Evolutionary conservation across 257 asterid genomes (phyloP), one percentile per base, ranked within the genome.

Genomic region (Capsicum pubescens): DNA sequence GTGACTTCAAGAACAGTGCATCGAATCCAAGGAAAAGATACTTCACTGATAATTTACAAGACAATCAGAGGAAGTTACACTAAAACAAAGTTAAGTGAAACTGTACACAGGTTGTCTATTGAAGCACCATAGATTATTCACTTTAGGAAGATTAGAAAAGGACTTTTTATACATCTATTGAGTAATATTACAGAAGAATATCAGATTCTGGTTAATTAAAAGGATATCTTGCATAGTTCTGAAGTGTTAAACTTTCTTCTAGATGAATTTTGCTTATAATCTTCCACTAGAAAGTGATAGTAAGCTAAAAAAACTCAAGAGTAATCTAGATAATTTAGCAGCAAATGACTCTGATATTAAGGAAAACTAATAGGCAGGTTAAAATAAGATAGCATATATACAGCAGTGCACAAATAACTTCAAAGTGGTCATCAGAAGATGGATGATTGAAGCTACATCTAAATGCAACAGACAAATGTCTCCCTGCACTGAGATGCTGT

Each of bases 251-350:
- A 26, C 57, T 46, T 78, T 59, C 57, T 69, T 56, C 66, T 68
- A 32, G 17, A 32, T 44, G 16, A n/a, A 44, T 26, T 52, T 48
- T 80, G 17, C 26, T 7, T 79, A 68, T 48, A 19, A 57, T 60
- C 58, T 54, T 72, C 82, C 66, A 54, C 19, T 21, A 84, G 58
- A 76, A 52, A 76, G 63, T 14, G 48, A 52, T 12, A 14, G 61
- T 54, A 66, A 78, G 36, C 39, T 67, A 5, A 10, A 77, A 77
- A 3, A 46, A 59, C 61, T 21, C 7, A 10, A 10, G 72, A 56
- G 44, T n/a, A 26, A 5, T 79, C 1, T 80, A 26, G 35, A 80
- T 32, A 56, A 9, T n/a, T 21, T 17, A 69, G 35, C 42, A 17
- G 21, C 4, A 80, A 67, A 72, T 1, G n/a, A 64, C 48, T 63